Evolutionary conservation across 2,329 filamentous ascomycete species (phyloP).

Genomic region (Hypoxylon sp.): DNA sequence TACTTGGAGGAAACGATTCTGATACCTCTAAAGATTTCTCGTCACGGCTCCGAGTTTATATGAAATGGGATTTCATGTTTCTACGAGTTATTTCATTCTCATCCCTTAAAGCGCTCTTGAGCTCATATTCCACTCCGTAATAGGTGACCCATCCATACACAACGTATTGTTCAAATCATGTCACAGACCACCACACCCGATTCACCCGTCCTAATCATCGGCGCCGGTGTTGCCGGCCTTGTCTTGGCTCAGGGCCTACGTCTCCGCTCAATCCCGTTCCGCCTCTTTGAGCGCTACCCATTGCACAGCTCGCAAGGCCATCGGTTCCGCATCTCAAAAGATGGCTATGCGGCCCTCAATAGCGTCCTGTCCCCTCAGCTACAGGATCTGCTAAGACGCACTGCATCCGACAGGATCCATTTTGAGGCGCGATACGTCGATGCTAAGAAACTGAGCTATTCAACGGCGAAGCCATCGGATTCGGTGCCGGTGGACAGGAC

Average conservation of each 20-base stretch:
- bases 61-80: too few relatives aligned
- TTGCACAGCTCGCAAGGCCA: slow-evolving; percentile 50
- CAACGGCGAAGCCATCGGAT: slow-evolving; percentile 34
- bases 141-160: background rate
- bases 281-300: slow-evolving; percentile 51
- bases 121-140: background rate
- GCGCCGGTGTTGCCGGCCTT: slow-evolving; percentile 62
- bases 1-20: background rate
- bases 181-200: slow-evolving; percentile 16
- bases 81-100: too few relatives aligned
- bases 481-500: slow-evolving; percentile 52
- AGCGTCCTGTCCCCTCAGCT: slow-evolving; percentile 49
- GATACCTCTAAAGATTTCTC: background rate
- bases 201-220: slow-evolving; percentile 57
- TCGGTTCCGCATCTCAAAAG: slow-evolving; percentile 52
- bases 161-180: slow-evolving; percentile 22
- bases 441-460: slow-evolving; percentile 45
- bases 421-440: slow-evolving; percentile 52
- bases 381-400: slow-evolving; percentile 43
- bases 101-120: background rate
- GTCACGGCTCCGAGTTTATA: too few relatives aligned
- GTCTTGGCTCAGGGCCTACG: slow-evolving; percentile 56
- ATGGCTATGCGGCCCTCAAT: slow-evolving; percentile 47
- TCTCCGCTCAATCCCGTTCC: slow-evolving; percentile 51
- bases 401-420: slow-evolving; percentile 41